Percentiles rank a stretch among this genome's conserved stretches.
These are phyloP conservation scores for Luzula sylvatica DNA, from an alignment of 176 grass and related monocot genomes.

Conservation along the genomic window DNA sequence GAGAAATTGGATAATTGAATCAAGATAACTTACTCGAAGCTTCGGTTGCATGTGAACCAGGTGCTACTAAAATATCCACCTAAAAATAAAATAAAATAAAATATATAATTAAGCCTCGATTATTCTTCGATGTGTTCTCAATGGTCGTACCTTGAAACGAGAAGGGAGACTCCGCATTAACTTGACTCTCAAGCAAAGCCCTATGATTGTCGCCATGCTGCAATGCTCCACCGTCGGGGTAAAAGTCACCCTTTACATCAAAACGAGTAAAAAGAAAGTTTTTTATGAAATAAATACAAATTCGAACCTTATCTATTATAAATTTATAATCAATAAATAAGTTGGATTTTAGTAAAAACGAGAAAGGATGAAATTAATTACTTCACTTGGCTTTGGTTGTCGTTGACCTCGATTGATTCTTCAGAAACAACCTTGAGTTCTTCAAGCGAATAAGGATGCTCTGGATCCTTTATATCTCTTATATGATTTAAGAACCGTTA, in stretches of 20 bases:
- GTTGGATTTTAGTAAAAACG: background rate
- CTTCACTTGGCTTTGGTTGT: constrained; percentile 60
- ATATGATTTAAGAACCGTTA: constrained; percentile 85
- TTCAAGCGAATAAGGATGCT: constrained; percentile 91
- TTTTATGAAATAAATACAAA: too few relatives aligned
- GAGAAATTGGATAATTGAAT: background rate
- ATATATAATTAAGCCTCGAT: background rate
- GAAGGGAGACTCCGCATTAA: constrained; percentile 80
- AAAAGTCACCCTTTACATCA: constrained; percentile 61
- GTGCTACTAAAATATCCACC: constrained; percentile 82
- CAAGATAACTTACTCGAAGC: constrained; percentile 36
- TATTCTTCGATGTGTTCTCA: too few relatives aligned
- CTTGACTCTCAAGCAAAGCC: constrained; percentile 90
- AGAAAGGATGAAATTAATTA: constrained; percentile 14
- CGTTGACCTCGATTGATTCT: constrained; percentile 56
- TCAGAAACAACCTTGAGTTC: constrained; percentile 85
- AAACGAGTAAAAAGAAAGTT: constrained; percentile 5
- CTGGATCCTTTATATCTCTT: constrained; percentile 97
- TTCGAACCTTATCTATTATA: background rate
- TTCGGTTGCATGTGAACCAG: constrained; percentile 94
- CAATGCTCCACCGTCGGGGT: constrained; percentile 94
- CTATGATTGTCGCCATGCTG: constrained; percentile 88
- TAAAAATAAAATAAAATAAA: constrained; percentile 12
- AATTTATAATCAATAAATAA: background rate
- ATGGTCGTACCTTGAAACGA: constrained; percentile 74